Conservation (phyloP, 441 rosid species). For the Gossypium gossypioides region DNA sequence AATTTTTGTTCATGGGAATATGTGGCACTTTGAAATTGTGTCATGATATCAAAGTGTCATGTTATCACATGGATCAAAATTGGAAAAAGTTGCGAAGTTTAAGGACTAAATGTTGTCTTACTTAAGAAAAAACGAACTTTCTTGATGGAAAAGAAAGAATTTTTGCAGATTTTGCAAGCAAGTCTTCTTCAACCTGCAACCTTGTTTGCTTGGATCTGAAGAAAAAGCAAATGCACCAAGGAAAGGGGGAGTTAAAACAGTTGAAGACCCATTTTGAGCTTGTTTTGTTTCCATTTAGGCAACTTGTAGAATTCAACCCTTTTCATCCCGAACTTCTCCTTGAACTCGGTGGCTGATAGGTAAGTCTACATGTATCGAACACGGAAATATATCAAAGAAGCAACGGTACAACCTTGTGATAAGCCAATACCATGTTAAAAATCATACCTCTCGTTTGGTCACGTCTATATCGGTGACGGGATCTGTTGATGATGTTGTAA, state of each 20-base stretch:
- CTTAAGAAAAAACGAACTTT: not conserved
- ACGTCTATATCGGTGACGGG: conserved; percentile 72
- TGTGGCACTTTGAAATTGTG: too few relatives aligned
- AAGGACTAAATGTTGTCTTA: not conserved
- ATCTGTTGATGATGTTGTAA: conserved; percentile 49
- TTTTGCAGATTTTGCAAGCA: conserved; percentile 22
- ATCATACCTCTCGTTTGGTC: conserved; percentile 69
- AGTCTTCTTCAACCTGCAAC: conserved; percentile 32
- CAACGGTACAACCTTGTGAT: not conserved
- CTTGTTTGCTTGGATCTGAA: conserved; percentile 17
- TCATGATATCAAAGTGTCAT: too few relatives aligned
- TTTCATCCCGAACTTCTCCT: conserved; percentile 83
- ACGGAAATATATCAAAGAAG: conserved; percentile 16
- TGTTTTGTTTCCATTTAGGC: conserved; percentile 98
- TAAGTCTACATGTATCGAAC: conserved; percentile 52
- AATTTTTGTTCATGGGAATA: too few relatives aligned
- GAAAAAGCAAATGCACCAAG: conserved; percentile 18
- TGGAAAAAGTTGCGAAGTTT: too few relatives aligned
- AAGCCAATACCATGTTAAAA: not conserved
- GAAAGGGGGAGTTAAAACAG: conserved; percentile 49
- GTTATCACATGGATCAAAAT: too few relatives aligned
- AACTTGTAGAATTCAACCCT: conserved; percentile 69
- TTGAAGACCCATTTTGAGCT: conserved; percentile 72
- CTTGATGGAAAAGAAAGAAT: conserved; percentile 9
- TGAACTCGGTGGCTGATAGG: conserved; percentile 61